phyloP scores from a whole-genome alignment of 139 green algal species.

The Diplosphaera chodatii region DNA sequence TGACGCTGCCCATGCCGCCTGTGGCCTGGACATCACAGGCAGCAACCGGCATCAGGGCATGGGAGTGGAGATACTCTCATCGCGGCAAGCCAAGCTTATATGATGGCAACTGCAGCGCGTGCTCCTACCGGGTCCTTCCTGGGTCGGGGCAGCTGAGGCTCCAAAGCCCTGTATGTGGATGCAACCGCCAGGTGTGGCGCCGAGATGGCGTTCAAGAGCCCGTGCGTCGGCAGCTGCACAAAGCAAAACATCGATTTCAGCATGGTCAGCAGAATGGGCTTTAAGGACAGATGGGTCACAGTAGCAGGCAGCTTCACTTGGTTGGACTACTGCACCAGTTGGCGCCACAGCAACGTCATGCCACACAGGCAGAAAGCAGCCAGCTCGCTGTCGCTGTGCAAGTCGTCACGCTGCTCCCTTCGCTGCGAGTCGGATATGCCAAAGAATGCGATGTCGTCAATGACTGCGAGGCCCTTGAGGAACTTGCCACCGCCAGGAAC shows the following conservation, averaged over 20 bases:
- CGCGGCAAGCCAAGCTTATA: too few species aligned
- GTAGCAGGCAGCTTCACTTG: too few species aligned
- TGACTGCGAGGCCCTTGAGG: slow-evolving; percentile 65
- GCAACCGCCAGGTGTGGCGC: slow-evolving; percentile 52
- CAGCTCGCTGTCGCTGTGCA: slow-evolving; percentile 36
- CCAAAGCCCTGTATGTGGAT: slow-evolving; percentile 18
- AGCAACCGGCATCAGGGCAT: too few species aligned
- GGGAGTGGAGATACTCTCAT: too few species aligned
- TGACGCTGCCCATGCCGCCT: background rate
- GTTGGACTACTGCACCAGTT: too few species aligned
- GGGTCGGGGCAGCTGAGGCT: background rate
- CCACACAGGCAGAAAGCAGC: slow-evolving; percentile 50
- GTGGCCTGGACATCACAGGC: too few species aligned
- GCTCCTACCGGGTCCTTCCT: too few species aligned
- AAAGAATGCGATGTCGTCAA: slow-evolving; percentile 74
- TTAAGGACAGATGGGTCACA: background rate
- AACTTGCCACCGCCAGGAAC: slow-evolving; percentile 27
- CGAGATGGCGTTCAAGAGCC: slow-evolving; percentile 67
- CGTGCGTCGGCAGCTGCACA: slow-evolving; percentile 48
- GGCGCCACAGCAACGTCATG: slow-evolving; percentile 47
- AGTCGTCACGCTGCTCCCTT: slow-evolving; percentile 16
- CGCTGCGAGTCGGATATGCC: slow-evolving; percentile 32
- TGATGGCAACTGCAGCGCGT: too few species aligned
- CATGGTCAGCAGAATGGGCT: too few species aligned
- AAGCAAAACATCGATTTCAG: too few species aligned